A percentile compares a stretch with the other conserved stretches of the same genome.
Conservation (phyloP, 352 stramenopile species). For the Pythium dissotocum region DNA sequence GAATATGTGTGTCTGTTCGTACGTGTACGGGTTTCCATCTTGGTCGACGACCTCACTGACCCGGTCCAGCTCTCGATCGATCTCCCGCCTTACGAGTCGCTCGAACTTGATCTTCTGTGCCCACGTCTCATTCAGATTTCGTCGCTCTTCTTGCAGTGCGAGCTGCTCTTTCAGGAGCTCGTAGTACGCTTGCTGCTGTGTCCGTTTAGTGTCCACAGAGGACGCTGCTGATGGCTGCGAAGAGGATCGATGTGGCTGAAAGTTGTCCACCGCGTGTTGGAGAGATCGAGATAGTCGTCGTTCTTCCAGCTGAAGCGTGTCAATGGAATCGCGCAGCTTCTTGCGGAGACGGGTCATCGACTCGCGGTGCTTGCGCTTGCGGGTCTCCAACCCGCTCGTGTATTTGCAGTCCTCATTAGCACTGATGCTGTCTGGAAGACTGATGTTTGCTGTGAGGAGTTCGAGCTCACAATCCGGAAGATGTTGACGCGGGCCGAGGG, state of each 20-base stretch:
- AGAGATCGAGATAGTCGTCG: background rate
- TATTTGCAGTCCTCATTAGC: too few relatives aligned
- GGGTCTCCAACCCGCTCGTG: background rate
- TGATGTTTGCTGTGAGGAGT: too few relatives aligned
- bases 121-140: background rate
- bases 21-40: too few relatives aligned
- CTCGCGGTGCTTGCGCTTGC: background rate
- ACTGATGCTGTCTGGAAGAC: too few relatives aligned
- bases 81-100: background rate
- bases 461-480: background rate
- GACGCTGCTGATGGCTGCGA: too few relatives aligned
- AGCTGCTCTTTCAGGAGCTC: slow-evolving; percentile 2
- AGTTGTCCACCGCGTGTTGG: background rate
- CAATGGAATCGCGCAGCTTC: background rate
- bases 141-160: background rate
- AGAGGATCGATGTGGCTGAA: background rate
- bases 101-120: background rate
- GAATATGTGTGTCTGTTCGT: too few relatives aligned
- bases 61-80: too few relatives aligned
- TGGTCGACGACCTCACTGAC: too few relatives aligned
- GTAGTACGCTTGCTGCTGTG: background rate
- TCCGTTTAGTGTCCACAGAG: too few relatives aligned
- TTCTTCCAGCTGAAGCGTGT: background rate
- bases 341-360: background rate
- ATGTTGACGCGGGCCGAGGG: background rate